These are phyloP conservation scores for Pythium rishiriense DNA, from an alignment of 352 stramenopile species.

Conservation along the genomic window DNA sequence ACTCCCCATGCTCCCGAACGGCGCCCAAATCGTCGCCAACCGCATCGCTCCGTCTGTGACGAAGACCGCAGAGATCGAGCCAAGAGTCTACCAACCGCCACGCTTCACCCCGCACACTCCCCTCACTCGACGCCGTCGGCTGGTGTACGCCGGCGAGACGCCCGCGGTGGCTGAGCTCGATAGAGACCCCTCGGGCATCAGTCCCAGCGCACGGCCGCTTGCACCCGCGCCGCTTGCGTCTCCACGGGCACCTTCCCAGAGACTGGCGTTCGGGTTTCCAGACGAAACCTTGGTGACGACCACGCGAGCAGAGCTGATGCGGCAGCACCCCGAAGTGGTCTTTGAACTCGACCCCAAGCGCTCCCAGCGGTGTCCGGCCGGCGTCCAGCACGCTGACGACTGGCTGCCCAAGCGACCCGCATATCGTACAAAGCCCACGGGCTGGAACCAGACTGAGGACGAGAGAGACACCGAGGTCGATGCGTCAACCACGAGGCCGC, in stretches of 20 bases:
- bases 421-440: background rate
- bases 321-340: slow-evolving; percentile 11
- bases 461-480: slow-evolving; percentile 3
- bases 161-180: background rate
- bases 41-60: background rate
- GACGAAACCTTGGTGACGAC: background rate
- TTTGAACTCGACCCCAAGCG: slow-evolving; percentile 23
- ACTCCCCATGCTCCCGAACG: slow-evolving; percentile 1
- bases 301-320: slow-evolving; percentile 4
- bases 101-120: background rate
- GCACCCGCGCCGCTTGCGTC: slow-evolving; percentile 7
- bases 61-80: background rate
- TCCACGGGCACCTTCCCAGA: background rate
- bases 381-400: slow-evolving; percentile 25
- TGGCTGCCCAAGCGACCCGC: slow-evolving; percentile 15
- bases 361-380: slow-evolving; percentile 15
- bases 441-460: background rate
- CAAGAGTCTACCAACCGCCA: too few relatives aligned
- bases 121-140: background rate
- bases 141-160: background rate
- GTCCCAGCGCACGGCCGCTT: slow-evolving; percentile 5
- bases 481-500: background rate
- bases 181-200: background rate
- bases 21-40: slow-evolving; percentile 5
- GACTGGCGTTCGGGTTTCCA: background rate